These are phyloP conservation scores for Microascus cirrosus DNA, from an alignment of 2,329 filamentous ascomycete genomes.

Conservation along the genomic window DNA sequence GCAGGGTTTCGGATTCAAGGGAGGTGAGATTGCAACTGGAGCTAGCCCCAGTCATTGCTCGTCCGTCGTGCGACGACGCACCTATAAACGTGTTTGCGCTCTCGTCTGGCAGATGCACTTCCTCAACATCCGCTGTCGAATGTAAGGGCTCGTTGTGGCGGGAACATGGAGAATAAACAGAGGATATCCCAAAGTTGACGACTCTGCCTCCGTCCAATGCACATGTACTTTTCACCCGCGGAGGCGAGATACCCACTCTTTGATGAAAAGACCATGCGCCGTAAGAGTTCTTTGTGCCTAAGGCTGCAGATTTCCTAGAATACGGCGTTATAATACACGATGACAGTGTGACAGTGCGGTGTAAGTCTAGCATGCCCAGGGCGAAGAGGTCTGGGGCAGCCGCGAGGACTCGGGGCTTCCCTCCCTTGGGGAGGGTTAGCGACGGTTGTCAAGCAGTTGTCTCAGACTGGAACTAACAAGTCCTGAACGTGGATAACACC, in stretches of 20 bases:
- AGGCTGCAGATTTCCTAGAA: background rate
- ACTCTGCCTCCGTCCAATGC: background rate
- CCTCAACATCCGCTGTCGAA: background rate
- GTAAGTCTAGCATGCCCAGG: background rate
- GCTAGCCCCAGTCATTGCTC: background rate
- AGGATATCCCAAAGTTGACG: background rate
- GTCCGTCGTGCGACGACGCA: background rate
- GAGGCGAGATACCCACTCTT: background rate
- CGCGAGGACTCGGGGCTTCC: background rate
- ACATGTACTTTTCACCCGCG: background rate
- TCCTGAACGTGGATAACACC: background rate
- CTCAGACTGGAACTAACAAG: background rate
- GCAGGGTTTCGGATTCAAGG: background rate
- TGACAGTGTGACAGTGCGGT: background rate
- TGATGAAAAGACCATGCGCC: background rate
- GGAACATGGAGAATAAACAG: background rate
- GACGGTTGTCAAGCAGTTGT: background rate
- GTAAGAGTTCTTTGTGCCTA: background rate
- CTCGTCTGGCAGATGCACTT: background rate
- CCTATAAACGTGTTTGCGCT: background rate
- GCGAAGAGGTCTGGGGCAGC: background rate
- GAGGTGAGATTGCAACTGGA: background rate
- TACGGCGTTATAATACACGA: background rate
- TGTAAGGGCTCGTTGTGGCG: background rate
- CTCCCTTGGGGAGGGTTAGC: background rate